Base-by-base conservation (phyloP, 345 rosid species). In the Populus deltoides region DNA sequence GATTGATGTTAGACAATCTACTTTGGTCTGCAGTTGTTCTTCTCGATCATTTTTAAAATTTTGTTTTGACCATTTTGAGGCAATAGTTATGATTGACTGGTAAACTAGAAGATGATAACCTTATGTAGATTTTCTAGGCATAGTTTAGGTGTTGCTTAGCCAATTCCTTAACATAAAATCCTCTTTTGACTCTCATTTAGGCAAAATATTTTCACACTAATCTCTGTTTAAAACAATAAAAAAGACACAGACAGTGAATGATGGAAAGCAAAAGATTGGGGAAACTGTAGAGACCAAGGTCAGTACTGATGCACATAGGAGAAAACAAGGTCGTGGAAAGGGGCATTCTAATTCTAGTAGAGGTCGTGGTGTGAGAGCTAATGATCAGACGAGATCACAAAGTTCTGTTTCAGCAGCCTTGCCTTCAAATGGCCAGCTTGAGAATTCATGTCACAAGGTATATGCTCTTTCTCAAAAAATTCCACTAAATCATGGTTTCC, bases 291-390 rank as follows among this genome's bases (percentile, higher is more conserved):
- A 96, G 83, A 80, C 82, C 70, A 96, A 88, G 88, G 81, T 82
- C 49, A 75, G 80, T 80, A 61, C 66, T 72, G 97, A 96, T 72
- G 87, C 85, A 36, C 83, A 75, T 86, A 90, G 87, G 87, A 90
- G 89, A 86, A 97, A 90, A 82, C 92, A 87, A 73, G 89, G 93
- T 81, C 99, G 97, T 63, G 97, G 97, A 51, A 90, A 97, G 80
- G 96, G 88, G 29, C 83, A 85, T 35, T 88, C 95, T 78, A 76
- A 75, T 80, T 82, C 93, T 62, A 82, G 95, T 24, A 89, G 98
- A 87, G 97, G 97, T n/a, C 97, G 97, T 77, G 94, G 94, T 83
- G 90, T 94, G 74, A 91, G 86, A 86, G 79, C 81, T 79, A 92
- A 84, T 77, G 95, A 90, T 71, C 97, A 88, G 77, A 80, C 68